A percentile compares a stretch with the other conserved stretches of the same genome.
Evolutionary conservation across 2,329 filamentous ascomycete species (phyloP).

Genomic region (Diatrype stigma): DNA sequence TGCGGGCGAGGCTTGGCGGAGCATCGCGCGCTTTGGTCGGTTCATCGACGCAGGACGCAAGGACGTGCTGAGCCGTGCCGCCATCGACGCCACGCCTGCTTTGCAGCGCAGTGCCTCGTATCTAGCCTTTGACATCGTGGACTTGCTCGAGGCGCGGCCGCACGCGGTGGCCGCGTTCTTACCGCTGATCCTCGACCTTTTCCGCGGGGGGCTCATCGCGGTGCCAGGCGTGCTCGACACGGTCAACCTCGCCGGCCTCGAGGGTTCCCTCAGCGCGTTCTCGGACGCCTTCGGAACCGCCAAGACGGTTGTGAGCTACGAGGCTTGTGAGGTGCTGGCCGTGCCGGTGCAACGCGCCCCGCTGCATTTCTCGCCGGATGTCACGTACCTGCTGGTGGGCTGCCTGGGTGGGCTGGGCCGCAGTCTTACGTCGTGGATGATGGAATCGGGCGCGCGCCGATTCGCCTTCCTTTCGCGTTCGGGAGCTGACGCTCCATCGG

Average conservation of each 20-base stretch:
- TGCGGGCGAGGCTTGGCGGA: not conserved
- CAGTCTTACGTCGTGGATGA: slow-evolving; percentile 30
- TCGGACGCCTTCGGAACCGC: slow-evolving; percentile 10
- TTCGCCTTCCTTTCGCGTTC: slow-evolving; percentile 31
- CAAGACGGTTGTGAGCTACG: slow-evolving; percentile 12
- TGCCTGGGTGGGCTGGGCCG: slow-evolving; percentile 33
- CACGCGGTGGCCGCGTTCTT: slow-evolving; percentile 11
- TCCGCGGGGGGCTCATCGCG: slow-evolving; percentile 3
- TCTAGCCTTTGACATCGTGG: slow-evolving; percentile 19
- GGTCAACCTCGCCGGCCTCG: slow-evolving; percentile 11
- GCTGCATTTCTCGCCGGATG: slow-evolving; percentile 9
- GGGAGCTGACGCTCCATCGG: slow-evolving; percentile 20
- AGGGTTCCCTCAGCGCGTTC: slow-evolving; percentile 15
- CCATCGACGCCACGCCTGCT: slow-evolving; percentile 18
- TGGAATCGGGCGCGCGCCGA: slow-evolving; percentile 25
- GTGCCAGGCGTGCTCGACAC: slow-evolving; percentile 3
- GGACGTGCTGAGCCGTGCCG: slow-evolving; percentile 12
- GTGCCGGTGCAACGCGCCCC: slow-evolving; percentile 1
- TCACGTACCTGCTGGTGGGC: slow-evolving; percentile 30
- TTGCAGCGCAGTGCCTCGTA: slow-evolving; percentile 21
- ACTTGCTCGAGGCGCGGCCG: slow-evolving; percentile 13
- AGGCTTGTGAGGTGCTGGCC: slow-evolving; percentile 10
- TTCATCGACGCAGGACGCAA: not conserved
- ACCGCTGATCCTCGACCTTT: slow-evolving; percentile 5
- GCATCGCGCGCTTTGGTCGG: not conserved